These are phyloP conservation scores for Gaultheria prostrata DNA, from an alignment of 148 eudicot genomes.

Conservation along the genomic window DNA sequence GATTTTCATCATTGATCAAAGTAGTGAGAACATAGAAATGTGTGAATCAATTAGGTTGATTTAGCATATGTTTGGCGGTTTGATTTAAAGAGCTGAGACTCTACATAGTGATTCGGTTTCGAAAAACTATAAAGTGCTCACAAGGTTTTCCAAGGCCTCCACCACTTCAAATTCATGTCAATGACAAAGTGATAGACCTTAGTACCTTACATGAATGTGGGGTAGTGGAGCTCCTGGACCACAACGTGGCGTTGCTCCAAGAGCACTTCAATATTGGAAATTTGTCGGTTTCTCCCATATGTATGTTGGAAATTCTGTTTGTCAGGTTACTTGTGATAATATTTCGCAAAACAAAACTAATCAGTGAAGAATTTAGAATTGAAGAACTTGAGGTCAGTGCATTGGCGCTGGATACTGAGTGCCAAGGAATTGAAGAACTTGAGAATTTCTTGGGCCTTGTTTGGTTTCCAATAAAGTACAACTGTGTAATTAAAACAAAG, in stretches of 20 bases:
- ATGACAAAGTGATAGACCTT: too few species aligned
- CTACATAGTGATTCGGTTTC: too few species aligned
- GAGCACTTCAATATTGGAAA: too few species aligned
- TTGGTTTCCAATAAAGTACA: background rate
- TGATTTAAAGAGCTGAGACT: background rate
- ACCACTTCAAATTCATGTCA: too few species aligned
- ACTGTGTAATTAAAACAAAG: background rate
- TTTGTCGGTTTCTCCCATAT: background rate
- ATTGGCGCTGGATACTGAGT: background rate
- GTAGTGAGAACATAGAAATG: background rate
- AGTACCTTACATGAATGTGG: too few species aligned
- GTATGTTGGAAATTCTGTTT: background rate
- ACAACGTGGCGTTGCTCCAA: too few species aligned
- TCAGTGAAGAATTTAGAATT: too few species aligned
- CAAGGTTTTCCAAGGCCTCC: too few species aligned
- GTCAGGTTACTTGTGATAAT: background rate
- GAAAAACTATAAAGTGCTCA: too few species aligned
- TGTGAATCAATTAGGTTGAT: background rate
- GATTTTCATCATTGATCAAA: background rate
- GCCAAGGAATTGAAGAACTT: background rate
- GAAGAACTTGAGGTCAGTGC: background rate
- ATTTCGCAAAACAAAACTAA: too few species aligned
- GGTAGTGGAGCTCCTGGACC: too few species aligned
- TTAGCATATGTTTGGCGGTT: background rate
- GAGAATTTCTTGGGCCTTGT: background rate